Conservation (phyloP, 1,139 yeast species). For the Pichia sp. region DNA sequence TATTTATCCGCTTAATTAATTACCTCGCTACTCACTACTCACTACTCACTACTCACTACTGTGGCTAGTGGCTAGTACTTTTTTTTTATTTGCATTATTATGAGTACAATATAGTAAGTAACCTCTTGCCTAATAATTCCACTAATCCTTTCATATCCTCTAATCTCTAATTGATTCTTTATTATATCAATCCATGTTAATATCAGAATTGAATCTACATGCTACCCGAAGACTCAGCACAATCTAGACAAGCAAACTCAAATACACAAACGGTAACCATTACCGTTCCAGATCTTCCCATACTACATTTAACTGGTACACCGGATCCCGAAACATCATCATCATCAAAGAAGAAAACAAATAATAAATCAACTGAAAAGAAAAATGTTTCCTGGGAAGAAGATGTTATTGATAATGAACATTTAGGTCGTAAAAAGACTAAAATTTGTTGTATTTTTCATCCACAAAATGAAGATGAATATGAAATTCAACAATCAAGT, state of each 20-base stretch:
- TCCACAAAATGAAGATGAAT: conserved; percentile 69
- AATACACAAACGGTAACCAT: conserved; percentile 1
- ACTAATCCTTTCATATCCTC: too few species aligned
- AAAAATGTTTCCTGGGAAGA: conserved; percentile 73
- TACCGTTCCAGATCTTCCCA: conserved; percentile 10
- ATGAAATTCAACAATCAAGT: conserved; percentile 29
- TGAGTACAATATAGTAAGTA: too few species aligned
- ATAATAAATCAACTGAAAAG: conserved; percentile 19
- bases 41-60: too few species aligned
- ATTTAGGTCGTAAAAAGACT: conserved; percentile 79
- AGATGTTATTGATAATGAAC: conserved; percentile 83
- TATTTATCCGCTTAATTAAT: too few species aligned
- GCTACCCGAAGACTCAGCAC: too few species aligned
- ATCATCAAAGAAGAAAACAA: background rate
- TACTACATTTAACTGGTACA: conserved; percentile 15
- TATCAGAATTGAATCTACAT: too few species aligned
- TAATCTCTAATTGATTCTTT: too few species aligned
- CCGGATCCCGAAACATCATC: background rate
- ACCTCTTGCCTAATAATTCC: too few species aligned
- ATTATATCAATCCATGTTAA: too few species aligned
- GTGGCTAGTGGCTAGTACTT: too few species aligned
- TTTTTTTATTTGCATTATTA: too few species aligned
- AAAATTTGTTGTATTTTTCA: conserved; percentile 96
- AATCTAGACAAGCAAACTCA: background rate
- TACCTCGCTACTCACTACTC: too few species aligned